A percentile compares a stretch with the other conserved stretches of the same genome.
phyloP scores from a whole-genome alignment of 2,329 filamentous ascomycete species.

The Clathrospora elynae region DNA sequence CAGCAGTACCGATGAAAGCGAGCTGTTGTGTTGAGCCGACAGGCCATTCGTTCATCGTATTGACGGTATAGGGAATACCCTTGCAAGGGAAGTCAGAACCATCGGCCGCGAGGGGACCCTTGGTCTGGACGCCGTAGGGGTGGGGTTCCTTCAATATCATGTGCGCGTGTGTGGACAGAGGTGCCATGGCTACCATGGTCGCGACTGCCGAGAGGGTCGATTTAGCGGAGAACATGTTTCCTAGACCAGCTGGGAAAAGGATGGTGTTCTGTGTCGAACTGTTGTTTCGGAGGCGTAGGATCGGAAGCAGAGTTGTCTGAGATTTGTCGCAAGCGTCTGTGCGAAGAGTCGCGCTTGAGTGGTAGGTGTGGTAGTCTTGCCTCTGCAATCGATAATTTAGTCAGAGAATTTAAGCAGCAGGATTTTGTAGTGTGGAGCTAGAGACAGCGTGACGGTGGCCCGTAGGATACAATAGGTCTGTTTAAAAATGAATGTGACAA shows the following conservation, averaged over 20 bases:
- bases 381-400: constrained; percentile 17
- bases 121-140: constrained; percentile 64
- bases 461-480: constrained; percentile 21
- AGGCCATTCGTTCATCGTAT: constrained; percentile 63
- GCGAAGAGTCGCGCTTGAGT: not conserved
- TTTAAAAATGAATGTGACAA: constrained; percentile 11
- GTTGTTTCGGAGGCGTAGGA: constrained; percentile 8
- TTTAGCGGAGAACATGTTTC: constrained; percentile 15
- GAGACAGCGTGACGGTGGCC: no score
- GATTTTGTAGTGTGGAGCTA: constrained; percentile 24
- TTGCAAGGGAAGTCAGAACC: constrained; percentile 87
- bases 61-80: constrained; percentile 48
- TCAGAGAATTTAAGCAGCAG: constrained; percentile 12
- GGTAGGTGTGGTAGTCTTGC: constrained; percentile 12
- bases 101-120: constrained; percentile 63
- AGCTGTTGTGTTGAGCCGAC: constrained; percentile 68
- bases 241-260: constrained; percentile 11
- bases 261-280: constrained; percentile 11
- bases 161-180: constrained; percentile 67
- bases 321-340: constrained; percentile 8
- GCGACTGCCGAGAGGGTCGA: constrained; percentile 19
- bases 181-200: constrained; percentile 53
- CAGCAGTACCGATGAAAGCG: constrained; percentile 71
- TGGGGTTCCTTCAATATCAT: constrained; percentile 73
- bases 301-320: constrained; percentile 6